Conservation (phyloP, 345 rosid genomes). For the Erysimum cheiranthoides region DNA sequence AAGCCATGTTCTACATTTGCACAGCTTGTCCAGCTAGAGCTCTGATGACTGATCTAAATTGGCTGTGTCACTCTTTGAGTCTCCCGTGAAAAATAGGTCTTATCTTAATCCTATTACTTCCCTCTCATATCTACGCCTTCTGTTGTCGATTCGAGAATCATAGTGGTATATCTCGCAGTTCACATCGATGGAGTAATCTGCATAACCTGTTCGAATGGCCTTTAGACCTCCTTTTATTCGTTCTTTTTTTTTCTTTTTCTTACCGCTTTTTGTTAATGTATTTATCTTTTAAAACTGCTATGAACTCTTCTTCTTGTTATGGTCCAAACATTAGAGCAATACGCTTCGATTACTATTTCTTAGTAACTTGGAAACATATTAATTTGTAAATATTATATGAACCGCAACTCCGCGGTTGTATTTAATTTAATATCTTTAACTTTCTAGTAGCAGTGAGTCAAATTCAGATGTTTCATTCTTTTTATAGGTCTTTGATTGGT, state of each 20-base stretch:
- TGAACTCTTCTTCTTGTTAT: no score
- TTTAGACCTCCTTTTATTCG: no score
- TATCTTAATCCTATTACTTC: no score
- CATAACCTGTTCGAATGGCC: no score
- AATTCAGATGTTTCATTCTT: conserved; percentile 17
- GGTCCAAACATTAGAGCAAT: not conserved
- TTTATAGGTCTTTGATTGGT: conserved; percentile 37
- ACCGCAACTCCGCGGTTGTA: not conserved
- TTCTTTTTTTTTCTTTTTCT: no score
- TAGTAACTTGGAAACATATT: not conserved
- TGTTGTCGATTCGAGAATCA: no score
- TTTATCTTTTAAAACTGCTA: no score
- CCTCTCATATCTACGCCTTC: no score
- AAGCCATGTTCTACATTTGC: no score
- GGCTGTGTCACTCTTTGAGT: not conserved
- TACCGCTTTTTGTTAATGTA: no score
- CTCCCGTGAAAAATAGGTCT: not conserved
- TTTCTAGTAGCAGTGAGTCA: conserved; percentile 16
- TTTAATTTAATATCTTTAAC: not conserved
- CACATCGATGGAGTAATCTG: no score
- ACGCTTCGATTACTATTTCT: not conserved
- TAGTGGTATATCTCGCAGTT: no score
- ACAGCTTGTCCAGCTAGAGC: not conserved
- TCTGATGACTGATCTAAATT: not conserved
- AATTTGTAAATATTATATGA: not conserved